Evolutionary conservation across 164 flowering plant species (phyloP), one percentile per base, ranked within the genome.

Genomic region (Aristolochia californica): DNA sequence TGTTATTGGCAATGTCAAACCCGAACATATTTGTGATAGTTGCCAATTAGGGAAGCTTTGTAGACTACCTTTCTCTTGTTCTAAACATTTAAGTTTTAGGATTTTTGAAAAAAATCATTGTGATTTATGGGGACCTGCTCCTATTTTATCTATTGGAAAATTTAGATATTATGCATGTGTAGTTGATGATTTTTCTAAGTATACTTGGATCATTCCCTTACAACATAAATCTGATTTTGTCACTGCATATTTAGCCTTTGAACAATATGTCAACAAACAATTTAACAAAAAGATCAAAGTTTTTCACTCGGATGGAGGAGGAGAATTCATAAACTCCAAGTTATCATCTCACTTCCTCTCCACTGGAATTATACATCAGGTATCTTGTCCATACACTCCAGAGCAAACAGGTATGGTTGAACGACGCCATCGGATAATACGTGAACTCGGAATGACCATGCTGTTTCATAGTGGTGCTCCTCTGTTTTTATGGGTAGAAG

Each of bases 41-140:
- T 56, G 48, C 17, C 27, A 43, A 44, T 11, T 18, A 4, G 43
- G 27, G 8, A 56, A 43, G 13, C 9, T 9, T 44, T 43, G 12
- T 18, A 55, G 38, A 23, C 22, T 56, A 13, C 49, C 49, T 10
- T 40, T 40, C 43, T 1, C 5, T 22, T 11, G 16, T 18, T 40
- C 49, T 45, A 45, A 45, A 18, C 20, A 5, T 13, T 7, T 34
- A 5, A 5, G 0, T 18, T n/a, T 26, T 17, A 15, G 2, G 4
- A 7, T 21, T 30, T 21, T 55, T 50, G 25, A 50, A 4, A 50
- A 55, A n/a, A 56, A 20, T 14, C 12, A 22, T 13, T 40, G 26
- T 56, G 59, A 56, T 43, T 5, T 56, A 15, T 56, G 59, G 48
- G 48, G 24, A 43, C 49, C 27, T 18, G 27, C 59, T 21, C 48